phyloP scores from a whole-genome alignment of 192 early-diverging fungal genomes.

The Funneliformis geosporum region DNA sequence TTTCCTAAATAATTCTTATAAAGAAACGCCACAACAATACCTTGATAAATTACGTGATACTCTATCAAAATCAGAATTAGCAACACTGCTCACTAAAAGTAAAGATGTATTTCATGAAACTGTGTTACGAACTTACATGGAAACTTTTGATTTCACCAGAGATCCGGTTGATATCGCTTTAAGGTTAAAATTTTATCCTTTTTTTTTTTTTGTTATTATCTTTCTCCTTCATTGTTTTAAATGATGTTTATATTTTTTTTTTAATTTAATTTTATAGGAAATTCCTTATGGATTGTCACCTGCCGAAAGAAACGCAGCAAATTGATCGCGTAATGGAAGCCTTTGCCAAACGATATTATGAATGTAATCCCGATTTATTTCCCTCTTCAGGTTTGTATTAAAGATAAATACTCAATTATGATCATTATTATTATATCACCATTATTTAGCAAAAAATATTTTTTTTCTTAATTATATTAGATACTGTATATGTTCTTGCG shows the following conservation, averaged over 20 bases:
- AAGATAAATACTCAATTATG: neutral
- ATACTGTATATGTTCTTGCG: slow-evolving; percentile 72
- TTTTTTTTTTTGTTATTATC: neutral
- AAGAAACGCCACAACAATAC: slow-evolving; percentile 43
- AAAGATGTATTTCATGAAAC: slow-evolving; percentile 55
- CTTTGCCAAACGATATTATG: slow-evolving; percentile 73
- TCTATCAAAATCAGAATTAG: slow-evolving; percentile 53
- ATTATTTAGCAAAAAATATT: neutral
- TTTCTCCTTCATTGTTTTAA: neutral
- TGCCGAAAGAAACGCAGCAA: slow-evolving; percentile 82
- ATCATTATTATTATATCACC: neutral
- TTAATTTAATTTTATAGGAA: slow-evolving; percentile 46
- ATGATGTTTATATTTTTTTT: neutral
- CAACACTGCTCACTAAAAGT: slow-evolving; percentile 54
- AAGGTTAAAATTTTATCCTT: slow-evolving; percentile 34
- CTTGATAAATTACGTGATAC: slow-evolving; percentile 47
- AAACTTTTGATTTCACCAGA: slow-evolving; percentile 59
- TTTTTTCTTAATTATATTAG: slow-evolving; percentile 40
- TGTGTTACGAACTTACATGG: slow-evolving; percentile 60
- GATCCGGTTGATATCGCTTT: slow-evolving; percentile 69
- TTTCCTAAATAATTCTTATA: slow-evolving; percentile 28
- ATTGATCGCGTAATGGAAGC: slow-evolving; percentile 78
- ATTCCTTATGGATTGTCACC: slow-evolving; percentile 68
- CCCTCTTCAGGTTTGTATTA: slow-evolving; percentile 43
- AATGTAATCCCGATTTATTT: slow-evolving; percentile 67